A percentile compares a stretch with the other conserved stretches of the same genome.
Evolutionary conservation across 1,284 basidiomycete species (phyloP).

Genomic region (Boletus sp.): DNA sequence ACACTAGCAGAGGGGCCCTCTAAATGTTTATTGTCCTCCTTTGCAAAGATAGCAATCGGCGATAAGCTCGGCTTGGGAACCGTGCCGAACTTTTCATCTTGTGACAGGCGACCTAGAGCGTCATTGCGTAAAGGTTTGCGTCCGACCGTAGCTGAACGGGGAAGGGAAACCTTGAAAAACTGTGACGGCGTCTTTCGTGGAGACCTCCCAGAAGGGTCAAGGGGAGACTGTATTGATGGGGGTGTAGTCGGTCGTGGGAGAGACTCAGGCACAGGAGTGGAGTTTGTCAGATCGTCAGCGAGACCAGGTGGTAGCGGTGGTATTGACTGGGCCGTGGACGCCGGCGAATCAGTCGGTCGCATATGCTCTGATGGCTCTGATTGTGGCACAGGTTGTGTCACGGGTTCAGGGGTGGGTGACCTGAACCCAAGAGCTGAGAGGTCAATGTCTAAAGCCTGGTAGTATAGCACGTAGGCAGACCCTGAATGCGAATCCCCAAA

Average conservation of each 20-base stretch:
- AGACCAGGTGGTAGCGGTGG: conserved; percentile 52
- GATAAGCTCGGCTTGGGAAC: conserved; percentile 4
- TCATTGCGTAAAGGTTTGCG: conserved; percentile 14
- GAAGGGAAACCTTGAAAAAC: conserved; percentile 13
- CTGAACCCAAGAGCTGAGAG: conserved; percentile 63
- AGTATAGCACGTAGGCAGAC: conserved; percentile 95
- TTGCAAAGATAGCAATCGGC: conserved; percentile 19
- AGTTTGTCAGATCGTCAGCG: conserved; percentile 33
- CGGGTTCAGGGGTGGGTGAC: conserved; percentile 25
- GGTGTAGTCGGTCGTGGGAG: conserved; percentile 26
- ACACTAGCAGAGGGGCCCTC: conserved; percentile 9
- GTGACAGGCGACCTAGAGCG: conserved; percentile 6
- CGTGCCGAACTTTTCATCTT: conserved; percentile 17
- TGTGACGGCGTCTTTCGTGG: conserved; percentile 28
- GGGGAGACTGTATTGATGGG: conserved; percentile 9
- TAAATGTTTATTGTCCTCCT: conserved; percentile 12
- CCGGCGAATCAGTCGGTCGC: conserved; percentile 25
- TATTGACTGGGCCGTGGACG: conserved; percentile 27
- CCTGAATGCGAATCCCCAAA: conserved; percentile 90
- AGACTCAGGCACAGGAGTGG: conserved; percentile 35
- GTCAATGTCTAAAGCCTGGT: conserved; percentile 89
- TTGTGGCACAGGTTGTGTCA: conserved; percentile 19
- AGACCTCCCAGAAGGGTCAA: conserved; percentile 20
- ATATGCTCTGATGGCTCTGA: conserved; percentile 12
- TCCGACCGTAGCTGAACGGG: conserved; percentile 13